A percentile compares a stretch with the other conserved stretches of the same genome.
These are phyloP conservation scores for Trametes polyzona DNA, from an alignment of 1,284 basidiomycete genomes.

Conservation along the genomic window DNA sequence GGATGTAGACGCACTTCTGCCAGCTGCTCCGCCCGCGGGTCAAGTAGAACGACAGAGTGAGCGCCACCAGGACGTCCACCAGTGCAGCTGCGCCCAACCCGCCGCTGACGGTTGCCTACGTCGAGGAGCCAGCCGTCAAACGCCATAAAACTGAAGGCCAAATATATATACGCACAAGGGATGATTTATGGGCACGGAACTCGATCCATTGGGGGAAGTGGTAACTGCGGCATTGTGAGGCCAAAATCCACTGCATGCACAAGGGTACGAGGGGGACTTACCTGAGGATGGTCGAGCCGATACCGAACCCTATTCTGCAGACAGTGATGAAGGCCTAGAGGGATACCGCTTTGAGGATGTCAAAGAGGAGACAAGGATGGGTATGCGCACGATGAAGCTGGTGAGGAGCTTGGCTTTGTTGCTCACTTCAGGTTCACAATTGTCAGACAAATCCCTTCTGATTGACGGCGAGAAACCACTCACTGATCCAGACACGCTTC, in stretches of 20 bases:
- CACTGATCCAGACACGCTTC: conserved; percentile 24
- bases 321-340: conserved; percentile 6
- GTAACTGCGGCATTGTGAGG: conserved; percentile 4
- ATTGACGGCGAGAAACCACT: not conserved
- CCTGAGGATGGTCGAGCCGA: conserved; percentile 18
- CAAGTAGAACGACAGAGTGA: conserved; percentile 20
- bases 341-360: not conserved
- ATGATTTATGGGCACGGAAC: conserved; percentile 12
- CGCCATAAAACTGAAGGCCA: too few species aligned
- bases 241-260: too few species aligned
- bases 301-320: conserved; percentile 15
- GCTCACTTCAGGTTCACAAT: conserved; percentile 10
- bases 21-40: conserved; percentile 11
- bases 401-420: conserved; percentile 15
- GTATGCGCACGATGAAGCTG: conserved; percentile 5
- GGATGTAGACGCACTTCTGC: conserved; percentile 1
- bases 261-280: not conserved
- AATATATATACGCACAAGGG: not conserved
- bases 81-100: conserved; percentile 16
- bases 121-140: too few species aligned
- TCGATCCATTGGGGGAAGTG: conserved; percentile 8
- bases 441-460: not conserved
- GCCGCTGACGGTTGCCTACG: conserved; percentile 17
- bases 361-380: too few species aligned
- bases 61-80: conserved; percentile 22